These are phyloP conservation scores for Kregervanrija pseudodelftensis DNA, from an alignment of 805 yeast species.

Conservation along the genomic window DNA sequence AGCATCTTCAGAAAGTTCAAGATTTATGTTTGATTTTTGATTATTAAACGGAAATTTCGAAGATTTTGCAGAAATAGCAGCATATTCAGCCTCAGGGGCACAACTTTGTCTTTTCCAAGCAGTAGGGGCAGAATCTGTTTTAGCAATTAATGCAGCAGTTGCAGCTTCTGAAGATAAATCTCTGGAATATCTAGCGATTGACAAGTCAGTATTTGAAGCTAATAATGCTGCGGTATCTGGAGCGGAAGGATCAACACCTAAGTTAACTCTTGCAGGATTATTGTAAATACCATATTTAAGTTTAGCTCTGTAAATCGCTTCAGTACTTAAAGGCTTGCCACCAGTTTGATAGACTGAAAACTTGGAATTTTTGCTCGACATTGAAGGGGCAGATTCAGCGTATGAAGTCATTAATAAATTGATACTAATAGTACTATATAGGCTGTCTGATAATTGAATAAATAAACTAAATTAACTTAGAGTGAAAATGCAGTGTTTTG, in stretches of 20 bases:
- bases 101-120: constrained; percentile 41
- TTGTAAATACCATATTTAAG: constrained; percentile 59
- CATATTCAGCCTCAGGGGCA: constrained; percentile 42
- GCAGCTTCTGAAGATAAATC: constrained; percentile 56
- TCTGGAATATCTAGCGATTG: constrained; percentile 60
- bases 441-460: no score
- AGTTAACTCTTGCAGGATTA: constrained; percentile 40
- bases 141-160: constrained; percentile 50
- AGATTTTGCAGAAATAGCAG: constrained; percentile 32
- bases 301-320: constrained; percentile 70
- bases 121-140: constrained; percentile 37
- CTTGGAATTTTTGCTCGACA: constrained; percentile 23
- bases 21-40: constrained; percentile 21
- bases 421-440: neutral
- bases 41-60: constrained; percentile 25
- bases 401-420: constrained; percentile 10
- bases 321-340: constrained; percentile 66
- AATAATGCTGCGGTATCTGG: constrained; percentile 72
- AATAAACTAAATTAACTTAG: no score
- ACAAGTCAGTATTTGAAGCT: constrained; percentile 60
- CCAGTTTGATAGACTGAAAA: constrained; percentile 53
- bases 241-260: constrained; percentile 64
- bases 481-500: no score
- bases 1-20: constrained; percentile 33
- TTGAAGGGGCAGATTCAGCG: constrained; percentile 24